These are phyloP conservation scores for Pythium diclinum DNA, from an alignment of 352 stramenopile species.

Conservation along the genomic window DNA sequence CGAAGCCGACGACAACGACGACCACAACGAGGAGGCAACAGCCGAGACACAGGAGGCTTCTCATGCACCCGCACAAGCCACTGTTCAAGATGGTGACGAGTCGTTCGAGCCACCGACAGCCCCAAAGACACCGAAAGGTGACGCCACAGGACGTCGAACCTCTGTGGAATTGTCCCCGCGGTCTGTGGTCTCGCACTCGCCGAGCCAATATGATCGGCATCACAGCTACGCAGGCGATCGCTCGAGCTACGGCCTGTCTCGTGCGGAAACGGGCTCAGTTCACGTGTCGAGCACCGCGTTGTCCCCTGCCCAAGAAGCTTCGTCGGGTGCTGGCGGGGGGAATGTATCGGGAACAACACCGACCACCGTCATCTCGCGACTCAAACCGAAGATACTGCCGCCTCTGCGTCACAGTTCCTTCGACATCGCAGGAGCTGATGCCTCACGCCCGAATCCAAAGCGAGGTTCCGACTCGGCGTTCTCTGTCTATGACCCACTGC, in stretches of 20 bases:
- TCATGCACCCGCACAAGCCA: too few species aligned
- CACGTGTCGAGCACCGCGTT: not conserved
- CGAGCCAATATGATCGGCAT: constrained; percentile 10
- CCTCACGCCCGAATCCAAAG: not conserved
- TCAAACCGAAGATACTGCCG: not conserved
- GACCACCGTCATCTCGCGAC: not conserved
- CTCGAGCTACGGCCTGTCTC: constrained; percentile 13
- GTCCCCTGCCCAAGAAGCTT: constrained; percentile 2
- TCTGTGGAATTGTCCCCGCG: constrained; percentile 5
- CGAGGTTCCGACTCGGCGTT: not conserved
- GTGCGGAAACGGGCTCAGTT: not conserved
- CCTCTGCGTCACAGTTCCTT: constrained; percentile 1
- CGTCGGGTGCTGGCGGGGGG: not conserved
- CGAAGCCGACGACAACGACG: not conserved
- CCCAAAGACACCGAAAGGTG: not conserved
- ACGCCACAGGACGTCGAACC: not conserved
- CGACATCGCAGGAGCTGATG: not conserved
- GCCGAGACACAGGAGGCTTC: too few species aligned
- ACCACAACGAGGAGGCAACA: too few species aligned
- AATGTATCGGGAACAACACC: not conserved
- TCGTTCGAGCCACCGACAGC: not conserved
- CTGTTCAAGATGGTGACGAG: not conserved
- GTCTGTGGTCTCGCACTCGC: constrained; percentile 5
- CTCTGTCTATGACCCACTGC: constrained; percentile 15
- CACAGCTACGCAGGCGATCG: not conserved